A percentile compares a stretch with the other conserved stretches of the same genome.
Conservation (phyloP, 331 rosid species). For the Acacia pycnantha region DNA sequence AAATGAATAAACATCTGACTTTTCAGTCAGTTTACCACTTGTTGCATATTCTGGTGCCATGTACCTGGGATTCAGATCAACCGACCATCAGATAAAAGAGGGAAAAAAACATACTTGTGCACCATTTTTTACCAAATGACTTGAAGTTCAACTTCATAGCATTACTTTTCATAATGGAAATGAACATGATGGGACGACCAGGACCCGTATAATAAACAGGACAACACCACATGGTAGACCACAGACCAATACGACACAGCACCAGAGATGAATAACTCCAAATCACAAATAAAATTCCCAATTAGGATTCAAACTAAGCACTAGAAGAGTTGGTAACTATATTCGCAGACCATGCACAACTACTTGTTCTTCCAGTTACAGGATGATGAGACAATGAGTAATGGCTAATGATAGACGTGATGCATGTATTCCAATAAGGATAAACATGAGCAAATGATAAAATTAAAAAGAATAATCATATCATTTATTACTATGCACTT, state of each 20-base stretch:
- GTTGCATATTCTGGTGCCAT: constrained; percentile 99
- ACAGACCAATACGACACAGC: neutral
- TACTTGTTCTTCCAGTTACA: neutral
- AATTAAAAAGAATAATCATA: neutral
- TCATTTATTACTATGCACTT: constrained; percentile 6
- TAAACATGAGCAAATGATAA: neutral
- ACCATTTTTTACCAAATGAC: neutral
- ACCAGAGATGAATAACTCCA: neutral
- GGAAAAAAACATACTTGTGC: constrained; percentile 8
- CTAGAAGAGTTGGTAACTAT: neutral
- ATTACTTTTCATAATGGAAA: neutral
- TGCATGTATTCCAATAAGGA: neutral
- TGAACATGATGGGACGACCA: neutral
- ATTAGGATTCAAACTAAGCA: constrained; percentile 2
- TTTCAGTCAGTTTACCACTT: constrained; percentile 96
- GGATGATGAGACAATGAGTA: neutral
- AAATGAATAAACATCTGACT: constrained; percentile 91
- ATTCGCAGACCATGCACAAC: neutral
- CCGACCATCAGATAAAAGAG: constrained; percentile 29
- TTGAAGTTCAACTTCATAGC: neutral
- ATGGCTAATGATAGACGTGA: neutral
- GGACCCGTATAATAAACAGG: neutral
- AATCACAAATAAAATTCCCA: neutral
- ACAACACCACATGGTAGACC: neutral
- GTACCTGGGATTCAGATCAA: constrained; percentile 59